These are phyloP conservation scores for Fusarium tanahbumbuense DNA, from an alignment of 2,329 filamentous ascomycete species.

Conservation along the genomic window DNA sequence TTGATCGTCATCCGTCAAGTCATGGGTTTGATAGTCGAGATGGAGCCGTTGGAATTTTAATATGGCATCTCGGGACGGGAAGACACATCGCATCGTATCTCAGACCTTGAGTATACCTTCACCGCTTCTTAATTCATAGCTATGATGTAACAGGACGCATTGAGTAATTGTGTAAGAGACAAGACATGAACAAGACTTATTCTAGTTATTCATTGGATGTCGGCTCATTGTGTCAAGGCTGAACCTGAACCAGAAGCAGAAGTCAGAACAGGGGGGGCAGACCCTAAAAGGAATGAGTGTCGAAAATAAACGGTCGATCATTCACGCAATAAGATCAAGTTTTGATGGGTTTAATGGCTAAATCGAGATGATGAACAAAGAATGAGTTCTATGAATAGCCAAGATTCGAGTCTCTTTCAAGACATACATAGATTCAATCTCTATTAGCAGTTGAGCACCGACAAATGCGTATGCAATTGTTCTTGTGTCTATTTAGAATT, in stretches of 20 bases:
- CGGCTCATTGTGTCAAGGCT: slow-evolving; percentile 20
- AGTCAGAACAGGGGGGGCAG: neutral
- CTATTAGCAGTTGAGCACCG: neutral
- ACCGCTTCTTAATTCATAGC: slow-evolving; percentile 44
- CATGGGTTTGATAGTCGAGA: slow-evolving; percentile 10
- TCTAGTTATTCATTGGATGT: slow-evolving; percentile 23
- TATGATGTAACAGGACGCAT: slow-evolving; percentile 45
- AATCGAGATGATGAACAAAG: slow-evolving; percentile 35
- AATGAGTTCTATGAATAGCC: slow-evolving; percentile 8
- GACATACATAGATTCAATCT: slow-evolving; percentile 6
- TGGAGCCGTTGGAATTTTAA: slow-evolving; percentile 29
- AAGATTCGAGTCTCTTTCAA: slow-evolving; percentile 4
- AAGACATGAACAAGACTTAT: slow-evolving; percentile 10
- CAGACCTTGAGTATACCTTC: slow-evolving; percentile 35
- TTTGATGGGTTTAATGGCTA: slow-evolving; percentile 17
- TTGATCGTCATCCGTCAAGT: neutral
- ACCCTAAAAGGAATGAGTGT: slow-evolving; percentile 11
- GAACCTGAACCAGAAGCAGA: slow-evolving; percentile 15
- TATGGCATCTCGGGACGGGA: slow-evolving; percentile 34
- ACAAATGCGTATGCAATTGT: slow-evolving; percentile 12
- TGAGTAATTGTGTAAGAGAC: slow-evolving; percentile 34
- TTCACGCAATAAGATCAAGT: slow-evolving; percentile 13
- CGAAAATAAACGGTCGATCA: slow-evolving; percentile 35
- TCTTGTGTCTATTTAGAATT: slow-evolving; percentile 5
- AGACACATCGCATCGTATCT: slow-evolving; percentile 34